These are phyloP conservation scores for Phialophora chinensis DNA, from an alignment of 2,329 filamentous ascomycete species.

Conservation along the genomic window DNA sequence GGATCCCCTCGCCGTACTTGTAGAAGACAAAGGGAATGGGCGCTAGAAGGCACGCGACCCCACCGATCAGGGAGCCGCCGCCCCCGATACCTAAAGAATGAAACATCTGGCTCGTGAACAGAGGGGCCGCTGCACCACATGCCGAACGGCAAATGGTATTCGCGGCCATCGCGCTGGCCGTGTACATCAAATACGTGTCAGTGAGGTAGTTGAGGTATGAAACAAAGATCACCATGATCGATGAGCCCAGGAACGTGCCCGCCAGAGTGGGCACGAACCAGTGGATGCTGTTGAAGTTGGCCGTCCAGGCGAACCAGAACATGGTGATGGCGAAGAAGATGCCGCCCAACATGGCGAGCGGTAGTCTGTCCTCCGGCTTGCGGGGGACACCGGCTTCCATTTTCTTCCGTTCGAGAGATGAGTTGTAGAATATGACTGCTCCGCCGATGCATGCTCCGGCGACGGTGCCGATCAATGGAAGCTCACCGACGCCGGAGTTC, in stretches of 20 bases:
- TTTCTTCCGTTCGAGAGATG: constrained; percentile 28
- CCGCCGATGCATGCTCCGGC: constrained; percentile 56
- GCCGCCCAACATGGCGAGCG: constrained; percentile 57
- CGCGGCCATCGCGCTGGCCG: constrained; percentile 52
- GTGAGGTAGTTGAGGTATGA: constrained; percentile 52
- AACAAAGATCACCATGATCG: constrained; percentile 52
- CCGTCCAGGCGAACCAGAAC: constrained; percentile 68
- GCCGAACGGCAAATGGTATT: constrained; percentile 56
- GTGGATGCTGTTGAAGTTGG: constrained; percentile 51
- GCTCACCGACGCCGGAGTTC: constrained; percentile 54
- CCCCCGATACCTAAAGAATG: constrained; percentile 54
- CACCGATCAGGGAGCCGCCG: constrained; percentile 54
- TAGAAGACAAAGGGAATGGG: constrained; percentile 55
- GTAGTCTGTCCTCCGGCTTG: constrained; percentile 52
- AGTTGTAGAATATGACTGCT: constrained; percentile 38
- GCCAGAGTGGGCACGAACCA: constrained; percentile 57
- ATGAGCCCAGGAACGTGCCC: constrained; percentile 50
- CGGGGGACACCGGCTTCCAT: constrained; percentile 30
- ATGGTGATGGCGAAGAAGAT: constrained; percentile 62
- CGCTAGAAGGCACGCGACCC: constrained; percentile 52
- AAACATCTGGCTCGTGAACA: constrained; percentile 57
- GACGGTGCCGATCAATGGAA: constrained; percentile 59
- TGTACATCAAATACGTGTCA: constrained; percentile 53
- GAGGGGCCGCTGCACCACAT: constrained; percentile 55
- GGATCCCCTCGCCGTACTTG: constrained; percentile 50